Base-by-base conservation (phyloP, 2,329 filamentous ascomycete genomes). In the Fusarium neocosmosporiellum region DNA sequence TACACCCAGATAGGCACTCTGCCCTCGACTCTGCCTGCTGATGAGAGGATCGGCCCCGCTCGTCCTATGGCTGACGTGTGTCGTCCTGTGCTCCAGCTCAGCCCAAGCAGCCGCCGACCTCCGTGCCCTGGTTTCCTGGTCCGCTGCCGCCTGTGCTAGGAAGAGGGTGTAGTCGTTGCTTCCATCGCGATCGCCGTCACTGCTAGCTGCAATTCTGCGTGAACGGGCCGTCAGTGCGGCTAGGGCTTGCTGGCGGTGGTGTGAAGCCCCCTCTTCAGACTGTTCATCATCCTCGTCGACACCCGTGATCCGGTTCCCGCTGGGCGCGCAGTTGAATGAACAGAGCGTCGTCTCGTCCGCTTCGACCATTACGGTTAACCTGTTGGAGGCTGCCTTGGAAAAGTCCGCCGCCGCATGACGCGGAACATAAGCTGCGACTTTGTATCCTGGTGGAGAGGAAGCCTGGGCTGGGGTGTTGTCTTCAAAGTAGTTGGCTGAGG, bases 351-450 rank as follows among this genome's bases (percentile, higher is more conserved):
- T 67, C 36, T 75, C 76, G 39, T 75, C 70, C 39, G 65, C 70
- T 57, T 77, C 61, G 33, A 48, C 59, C 64, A 74, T 71, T n/a
- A 70, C 65, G 48, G 69, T 63, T 57, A 71, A 60, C 31, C 71
- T 66, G 67, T 70, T 57, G 37, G 62, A 65, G 7, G 74, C 66
- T n/a, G 70, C 75, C 63, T 75, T 75, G 37, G 72, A 70, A 54
- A 80, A 80, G 72, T 78, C 78, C 31, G 75, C 65, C 7, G 79
- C 79, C 4, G 79, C 79, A 60, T 80, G 79, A 24, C 74, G 77
- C 2, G 79, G 79, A 24, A 79, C 72, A 69, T 80, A 80, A 46
- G 70, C 58, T 59, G 73, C 54, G 53, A 65, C 66, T 24, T 65
- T 61, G 29, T 61, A 66, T 7, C 58, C 9, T 39, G 69, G 53